Percentiles rank a stretch among this genome's conserved stretches.
These are phyloP conservation scores for Poa pratensis DNA, from an alignment of 176 grass and related monocot genomes.

Conservation along the genomic window DNA sequence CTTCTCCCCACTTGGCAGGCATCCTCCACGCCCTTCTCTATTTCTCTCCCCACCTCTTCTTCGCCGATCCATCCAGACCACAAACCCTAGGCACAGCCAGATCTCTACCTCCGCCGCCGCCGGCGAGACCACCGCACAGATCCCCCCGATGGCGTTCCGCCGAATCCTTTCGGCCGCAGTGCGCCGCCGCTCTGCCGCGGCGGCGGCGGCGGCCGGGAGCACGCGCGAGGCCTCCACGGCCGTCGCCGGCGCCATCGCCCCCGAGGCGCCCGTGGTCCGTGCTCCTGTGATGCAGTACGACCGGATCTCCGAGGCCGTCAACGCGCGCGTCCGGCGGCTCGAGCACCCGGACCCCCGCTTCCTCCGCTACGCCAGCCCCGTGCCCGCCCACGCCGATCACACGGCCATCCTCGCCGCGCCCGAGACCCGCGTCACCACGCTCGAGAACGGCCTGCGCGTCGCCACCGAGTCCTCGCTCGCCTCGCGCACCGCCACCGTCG, in stretches of 20 bases:
- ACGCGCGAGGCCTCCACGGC: constrained; percentile 71
- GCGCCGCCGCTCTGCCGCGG: constrained; percentile 42
- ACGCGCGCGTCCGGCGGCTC: constrained; percentile 66
- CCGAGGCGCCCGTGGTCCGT: constrained; percentile 43
- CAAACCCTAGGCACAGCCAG: constrained; percentile 54
- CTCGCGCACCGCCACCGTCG: constrained; percentile 76
- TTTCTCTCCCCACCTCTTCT: constrained; percentile 36
- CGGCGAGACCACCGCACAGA: constrained; percentile 46
- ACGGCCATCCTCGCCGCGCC: constrained; percentile 75
- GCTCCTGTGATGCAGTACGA: constrained; percentile 79
- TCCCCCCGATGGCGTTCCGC: constrained; percentile 53
- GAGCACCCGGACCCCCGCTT: constrained; percentile 89
- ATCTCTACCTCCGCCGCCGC: constrained; percentile 47
- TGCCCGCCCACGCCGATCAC: constrained; percentile 79
- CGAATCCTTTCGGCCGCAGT: constrained; percentile 44
- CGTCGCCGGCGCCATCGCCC: constrained; percentile 55
- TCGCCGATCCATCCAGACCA: constrained; percentile 26
- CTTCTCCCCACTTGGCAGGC: constrained; percentile 32
- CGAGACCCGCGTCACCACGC: constrained; percentile 85
- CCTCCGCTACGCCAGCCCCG: constrained; percentile 88
- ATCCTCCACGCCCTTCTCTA: constrained; percentile 29
- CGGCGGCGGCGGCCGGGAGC: constrained; percentile 34
- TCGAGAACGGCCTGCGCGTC: constrained; percentile 80
- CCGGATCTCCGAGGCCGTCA: constrained; percentile 67
- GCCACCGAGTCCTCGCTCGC: constrained; percentile 90